Evolutionary conservation across 139 green algal genomes (phyloP), one percentile per base, ranked within the genome.

Genomic region (Haematococcus lacustris): DNA sequence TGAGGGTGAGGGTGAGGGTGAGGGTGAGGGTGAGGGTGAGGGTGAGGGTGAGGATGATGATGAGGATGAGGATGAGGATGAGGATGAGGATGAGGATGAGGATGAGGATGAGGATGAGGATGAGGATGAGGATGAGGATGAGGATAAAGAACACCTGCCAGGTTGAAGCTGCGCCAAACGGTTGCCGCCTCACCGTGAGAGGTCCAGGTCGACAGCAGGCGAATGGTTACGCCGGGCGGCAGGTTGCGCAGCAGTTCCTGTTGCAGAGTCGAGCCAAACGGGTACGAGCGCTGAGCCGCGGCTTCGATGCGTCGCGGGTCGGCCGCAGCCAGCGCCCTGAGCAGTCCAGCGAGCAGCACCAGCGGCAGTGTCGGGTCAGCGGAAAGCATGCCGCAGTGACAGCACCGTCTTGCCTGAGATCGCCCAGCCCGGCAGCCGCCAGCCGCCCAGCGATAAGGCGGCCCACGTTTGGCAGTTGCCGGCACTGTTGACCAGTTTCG

Each of bases 401-500:
- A 47, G 32, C 32, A 41, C 33, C 13, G 34, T 3, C 70, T 68
- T 37, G 70, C 71, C 65, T 57, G 28, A 75, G 51, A 63, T 69
- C 4, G 30, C 71, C 72, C 30, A 93, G 47, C 1, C 86, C 86
- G 2, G 82, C 78, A 7, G 66, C 78, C 1, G 76, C 73, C 51
- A 96, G 74, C 32, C 83, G 71, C 37, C 80, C n/a, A 2, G 74
- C 79, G 33, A 86, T 70, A 17, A 86, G 76, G 7, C 51, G 71
- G 5, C 85, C 85, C 7, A 91, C 83, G 47, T 81, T 74, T 3
- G 75, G 79, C 33, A 91, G 71, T 76, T 93, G 82, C 28, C 85
- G 73, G 21, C 50, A 76, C 59, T 73, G 67, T 71, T 78, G 64
- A 38, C 41, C 7, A 2, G 69, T 81, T 76, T 81, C 80, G 0